These are phyloP conservation scores for Rhizoclosmatium globosum DNA, from an alignment of 192 early-diverging fungal genomes.

Conservation along the genomic window DNA sequence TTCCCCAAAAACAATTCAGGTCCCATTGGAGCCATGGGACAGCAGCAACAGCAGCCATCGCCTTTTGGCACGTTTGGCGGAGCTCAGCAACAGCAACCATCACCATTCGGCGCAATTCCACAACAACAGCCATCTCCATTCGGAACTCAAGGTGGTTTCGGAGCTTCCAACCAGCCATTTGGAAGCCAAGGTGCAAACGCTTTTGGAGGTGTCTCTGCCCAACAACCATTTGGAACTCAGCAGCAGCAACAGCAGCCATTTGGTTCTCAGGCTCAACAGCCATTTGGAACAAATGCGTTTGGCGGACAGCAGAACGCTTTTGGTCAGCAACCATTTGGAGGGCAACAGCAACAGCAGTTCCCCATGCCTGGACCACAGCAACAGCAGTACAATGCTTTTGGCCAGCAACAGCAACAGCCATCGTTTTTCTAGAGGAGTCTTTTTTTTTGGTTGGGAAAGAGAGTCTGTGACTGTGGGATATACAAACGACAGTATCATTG, in stretches of 20 bases:
- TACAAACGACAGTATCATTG: no score
- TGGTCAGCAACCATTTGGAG: constrained; percentile 8
- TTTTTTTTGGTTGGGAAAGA: no score
- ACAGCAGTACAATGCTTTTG: constrained; percentile 33
- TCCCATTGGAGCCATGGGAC: constrained; percentile 10
- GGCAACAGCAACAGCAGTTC: constrained; percentile 27
- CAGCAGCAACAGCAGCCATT: constrained; percentile 23
- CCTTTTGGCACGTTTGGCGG: constrained; percentile 10
- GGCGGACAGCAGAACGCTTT: background rate
- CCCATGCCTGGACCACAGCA: constrained; percentile 14
- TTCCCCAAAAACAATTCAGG: background rate
- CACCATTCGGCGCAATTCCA: background rate
- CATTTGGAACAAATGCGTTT: constrained; percentile 32
- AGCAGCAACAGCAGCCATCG: background rate
- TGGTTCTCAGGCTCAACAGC: constrained; percentile 30
- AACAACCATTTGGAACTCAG: constrained; percentile 16
- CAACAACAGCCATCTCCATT: background rate
- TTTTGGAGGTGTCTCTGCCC: background rate
- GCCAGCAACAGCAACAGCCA: constrained; percentile 2
- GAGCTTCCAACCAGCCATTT: background rate
- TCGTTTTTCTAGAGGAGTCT: background rate
- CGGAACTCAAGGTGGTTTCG: background rate
- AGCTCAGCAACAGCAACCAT: background rate
- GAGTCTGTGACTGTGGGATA: no score
- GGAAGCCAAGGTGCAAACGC: constrained; percentile 3